Percentiles rank a stretch among this genome's conserved stretches.
Evolutionary conservation across 352 stramenopile genomes (phyloP).

Genomic region (Pythium coloratum): DNA sequence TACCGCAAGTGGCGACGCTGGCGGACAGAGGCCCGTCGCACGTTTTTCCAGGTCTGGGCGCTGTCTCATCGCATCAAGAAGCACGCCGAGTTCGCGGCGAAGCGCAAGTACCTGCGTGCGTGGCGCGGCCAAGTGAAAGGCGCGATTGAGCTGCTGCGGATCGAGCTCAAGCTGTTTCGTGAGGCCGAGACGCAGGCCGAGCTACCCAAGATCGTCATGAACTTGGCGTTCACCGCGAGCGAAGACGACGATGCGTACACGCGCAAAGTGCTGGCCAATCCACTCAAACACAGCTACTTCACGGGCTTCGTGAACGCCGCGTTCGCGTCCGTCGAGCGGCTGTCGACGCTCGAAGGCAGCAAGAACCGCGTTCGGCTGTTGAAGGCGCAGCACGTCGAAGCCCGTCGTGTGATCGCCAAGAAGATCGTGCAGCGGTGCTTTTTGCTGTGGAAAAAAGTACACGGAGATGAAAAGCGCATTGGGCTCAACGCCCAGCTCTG

Average conservation of each 20-base stretch:
- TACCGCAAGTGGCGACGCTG: slow-evolving; percentile 52
- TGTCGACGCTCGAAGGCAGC: slow-evolving; percentile 19
- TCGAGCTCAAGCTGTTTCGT: slow-evolving; percentile 66
- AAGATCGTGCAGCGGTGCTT: slow-evolving; percentile 74
- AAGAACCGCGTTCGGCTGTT: slow-evolving; percentile 36
- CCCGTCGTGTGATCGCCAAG: slow-evolving; percentile 49
- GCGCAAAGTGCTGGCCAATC: slow-evolving; percentile 28
- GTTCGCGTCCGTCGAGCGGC: slow-evolving; percentile 47
- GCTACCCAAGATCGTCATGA: slow-evolving; percentile 60
- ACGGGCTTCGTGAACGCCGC: slow-evolving; percentile 53
- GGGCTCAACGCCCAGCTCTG: slow-evolving; percentile 69
- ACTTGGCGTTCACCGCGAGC: slow-evolving; percentile 68
- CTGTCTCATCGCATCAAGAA: slow-evolving; percentile 42
- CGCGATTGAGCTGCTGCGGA: slow-evolving; percentile 41
- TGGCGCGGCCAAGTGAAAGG: slow-evolving; percentile 52
- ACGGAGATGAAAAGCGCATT: slow-evolving; percentile 44
- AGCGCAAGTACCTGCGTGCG: slow-evolving; percentile 42
- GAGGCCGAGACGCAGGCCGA: slow-evolving; percentile 50
- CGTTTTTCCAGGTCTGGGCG: slow-evolving; percentile 52
- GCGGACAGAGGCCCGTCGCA: slow-evolving; percentile 29
- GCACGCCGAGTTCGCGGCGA: slow-evolving; percentile 32
- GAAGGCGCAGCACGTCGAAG: slow-evolving; percentile 41
- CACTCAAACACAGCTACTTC: slow-evolving; percentile 28
- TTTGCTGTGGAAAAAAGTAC: slow-evolving; percentile 56
- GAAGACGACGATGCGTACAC: slow-evolving; percentile 41